These are phyloP conservation scores for Caloboletus firmus DNA, from an alignment of 1,284 basidiomycete species.

Conservation along the genomic window DNA sequence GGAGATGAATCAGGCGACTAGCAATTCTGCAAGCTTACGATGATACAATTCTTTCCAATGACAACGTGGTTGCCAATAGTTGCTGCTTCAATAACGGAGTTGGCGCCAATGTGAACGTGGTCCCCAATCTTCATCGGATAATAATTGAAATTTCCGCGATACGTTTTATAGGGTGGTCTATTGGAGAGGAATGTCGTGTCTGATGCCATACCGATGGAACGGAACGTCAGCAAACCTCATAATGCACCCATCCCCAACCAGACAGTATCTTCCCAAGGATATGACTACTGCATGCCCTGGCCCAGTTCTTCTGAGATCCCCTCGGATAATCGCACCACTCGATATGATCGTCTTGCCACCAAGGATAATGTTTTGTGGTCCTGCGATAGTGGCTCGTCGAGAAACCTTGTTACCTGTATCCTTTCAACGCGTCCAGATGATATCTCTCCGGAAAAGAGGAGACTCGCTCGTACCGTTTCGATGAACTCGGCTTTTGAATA, in stretches of 20 bases:
- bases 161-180: slow-evolving; percentile 87
- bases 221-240: slow-evolving; percentile 61
- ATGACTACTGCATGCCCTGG: slow-evolving; percentile 91
- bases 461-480: slow-evolving; percentile 59
- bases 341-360: slow-evolving; percentile 97
- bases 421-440: slow-evolving; percentile 35
- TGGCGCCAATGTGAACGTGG: slow-evolving; percentile 89
- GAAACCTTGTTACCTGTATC: slow-evolving; percentile 93
- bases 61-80: slow-evolving; percentile 93
- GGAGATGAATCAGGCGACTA: not conserved
- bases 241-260: slow-evolving; percentile 86
- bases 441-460: not conserved
- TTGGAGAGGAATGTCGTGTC: not conserved
- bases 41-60: slow-evolving; percentile 93
- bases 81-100: slow-evolving; percentile 89
- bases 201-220: not conserved
- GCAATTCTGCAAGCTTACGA: slow-evolving; percentile 56
- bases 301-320: slow-evolving; percentile 82
- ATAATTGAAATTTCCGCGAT: slow-evolving; percentile 92
- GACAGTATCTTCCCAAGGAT: slow-evolving; percentile 88
- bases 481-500: slow-evolving; percentile 79
- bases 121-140: slow-evolving; percentile 98
- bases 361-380: slow-evolving; percentile 95
- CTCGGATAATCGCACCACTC: slow-evolving; percentile 83
- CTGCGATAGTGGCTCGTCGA: slow-evolving; percentile 87